Evolutionary conservation across 169 alveolate species (phyloP).

Genomic region (Plasmodium chabaudi): DNA sequence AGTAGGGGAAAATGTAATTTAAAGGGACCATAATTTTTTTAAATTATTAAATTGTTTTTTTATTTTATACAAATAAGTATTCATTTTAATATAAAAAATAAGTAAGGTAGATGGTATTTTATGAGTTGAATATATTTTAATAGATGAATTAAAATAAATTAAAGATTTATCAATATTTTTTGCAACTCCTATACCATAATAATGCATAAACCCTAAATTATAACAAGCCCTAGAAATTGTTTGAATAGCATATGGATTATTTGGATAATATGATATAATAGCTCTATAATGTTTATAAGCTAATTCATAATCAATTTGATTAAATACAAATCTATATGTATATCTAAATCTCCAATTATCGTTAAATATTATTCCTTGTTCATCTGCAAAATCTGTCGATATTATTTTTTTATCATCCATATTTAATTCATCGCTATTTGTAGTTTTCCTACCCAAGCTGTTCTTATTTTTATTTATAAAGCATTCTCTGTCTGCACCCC

Average conservation of each 20-base stretch:
- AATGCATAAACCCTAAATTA: conserved; percentile 66
- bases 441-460: neutral
- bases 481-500: neutral
- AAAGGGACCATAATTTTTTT: neutral
- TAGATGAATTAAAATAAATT: conserved; percentile 58
- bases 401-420: conserved; percentile 1
- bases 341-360: conserved; percentile 57
- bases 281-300: conserved; percentile 72
- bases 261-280: conserved; percentile 62
- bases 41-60: conserved; percentile 32
- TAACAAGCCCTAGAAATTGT: conserved; percentile 55
- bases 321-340: conserved; percentile 34
- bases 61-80: conserved; percentile 21
- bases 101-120: conserved; percentile 53
- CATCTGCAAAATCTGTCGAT: conserved; percentile 50
- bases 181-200: conserved; percentile 68
- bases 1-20: no score
- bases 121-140: conserved; percentile 54
- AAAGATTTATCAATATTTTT: conserved; percentile 59
- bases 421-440: neutral
- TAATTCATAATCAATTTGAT: conserved; percentile 50
- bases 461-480: neutral
- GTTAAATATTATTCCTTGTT: conserved; percentile 40
- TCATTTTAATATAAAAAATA: conserved; percentile 38
- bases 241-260: conserved; percentile 47